Percentiles rank a stretch among this genome's conserved stretches.
These are phyloP conservation scores for Globisporangium polare DNA, from an alignment of 352 stramenopile species.

Conservation along the genomic window DNA sequence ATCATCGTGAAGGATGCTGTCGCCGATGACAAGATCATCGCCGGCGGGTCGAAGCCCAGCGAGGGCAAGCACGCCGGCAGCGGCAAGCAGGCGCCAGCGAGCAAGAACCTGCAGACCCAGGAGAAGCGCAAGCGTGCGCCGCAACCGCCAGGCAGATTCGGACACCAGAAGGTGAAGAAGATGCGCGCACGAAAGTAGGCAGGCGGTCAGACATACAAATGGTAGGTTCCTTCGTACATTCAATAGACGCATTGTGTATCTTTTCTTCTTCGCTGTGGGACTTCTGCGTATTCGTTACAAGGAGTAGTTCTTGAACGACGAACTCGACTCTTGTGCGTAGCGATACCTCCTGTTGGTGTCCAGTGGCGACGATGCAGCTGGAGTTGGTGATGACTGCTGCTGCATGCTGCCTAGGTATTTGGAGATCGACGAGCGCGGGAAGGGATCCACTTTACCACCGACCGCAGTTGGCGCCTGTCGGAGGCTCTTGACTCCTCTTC, in stretches of 20 bases:
- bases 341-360: constrained; percentile 15
- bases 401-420: constrained; percentile 23
- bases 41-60: neutral
- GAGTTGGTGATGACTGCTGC: neutral
- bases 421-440: constrained; percentile 24
- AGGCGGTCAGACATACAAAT: neutral
- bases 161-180: constrained; percentile 23
- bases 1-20: neutral
- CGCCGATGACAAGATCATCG: constrained; percentile 2
- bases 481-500: constrained; percentile 2
- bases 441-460: neutral
- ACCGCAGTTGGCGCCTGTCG: neutral
- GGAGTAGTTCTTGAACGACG: constrained; percentile 23
- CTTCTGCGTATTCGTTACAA: constrained; percentile 7
- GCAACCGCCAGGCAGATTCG: constrained; percentile 18
- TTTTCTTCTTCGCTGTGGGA: neutral
- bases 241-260: constrained; percentile 9
- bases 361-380: neutral
- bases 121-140: constrained; percentile 21
- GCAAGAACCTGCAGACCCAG: constrained; percentile 20
- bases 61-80: constrained; percentile 1
- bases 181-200: constrained; percentile 13
- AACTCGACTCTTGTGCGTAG: constrained; percentile 20
- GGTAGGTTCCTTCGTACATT: neutral
- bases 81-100: constrained; percentile 12